phyloP scores from a whole-genome alignment of 208 protist species.

The Strigomonas culicis region DNA sequence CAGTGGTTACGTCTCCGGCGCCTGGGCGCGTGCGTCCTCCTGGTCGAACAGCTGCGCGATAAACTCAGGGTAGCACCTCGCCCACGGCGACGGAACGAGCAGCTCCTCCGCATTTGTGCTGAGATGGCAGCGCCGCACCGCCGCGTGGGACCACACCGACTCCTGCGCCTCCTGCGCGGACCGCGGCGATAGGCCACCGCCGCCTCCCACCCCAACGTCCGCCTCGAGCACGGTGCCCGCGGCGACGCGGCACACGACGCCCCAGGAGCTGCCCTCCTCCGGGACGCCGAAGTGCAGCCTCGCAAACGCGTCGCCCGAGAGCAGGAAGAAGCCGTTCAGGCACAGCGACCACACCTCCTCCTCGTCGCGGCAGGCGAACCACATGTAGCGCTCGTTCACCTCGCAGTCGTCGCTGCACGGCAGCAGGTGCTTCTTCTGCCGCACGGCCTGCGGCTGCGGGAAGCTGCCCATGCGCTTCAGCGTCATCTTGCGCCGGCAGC shows the following conservation, averaged over 20 bases:
- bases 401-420: constrained; percentile 65
- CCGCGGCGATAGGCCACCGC: too few species aligned
- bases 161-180: constrained; percentile 11
- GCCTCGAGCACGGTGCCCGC: constrained; percentile 52
- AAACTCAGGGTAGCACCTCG: constrained; percentile 57
- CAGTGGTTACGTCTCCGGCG: background rate
- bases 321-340: constrained; percentile 32
- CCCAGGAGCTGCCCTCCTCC: constrained; percentile 21
- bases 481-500: constrained; percentile 39
- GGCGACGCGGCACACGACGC: constrained; percentile 46
- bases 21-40: background rate
- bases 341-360: constrained; percentile 53
- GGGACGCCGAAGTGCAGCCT: background rate
- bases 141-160: constrained; percentile 18
- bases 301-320: background rate
- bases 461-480: constrained; percentile 29
- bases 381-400: constrained; percentile 59
- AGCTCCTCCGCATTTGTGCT: background rate
- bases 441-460: constrained; percentile 28
- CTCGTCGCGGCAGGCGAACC: constrained; percentile 42
- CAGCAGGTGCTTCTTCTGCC: constrained; percentile 19
- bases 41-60: constrained; percentile 20
- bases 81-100: constrained; percentile 27
- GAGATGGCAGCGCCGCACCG: constrained; percentile 22
- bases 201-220: too few species aligned